Percentiles rank a stretch among this genome's conserved stretches.
These are phyloP conservation scores for Tetrapisispora nanseiensis DNA, from an alignment of 805 yeast species.

Conservation along the genomic window DNA sequence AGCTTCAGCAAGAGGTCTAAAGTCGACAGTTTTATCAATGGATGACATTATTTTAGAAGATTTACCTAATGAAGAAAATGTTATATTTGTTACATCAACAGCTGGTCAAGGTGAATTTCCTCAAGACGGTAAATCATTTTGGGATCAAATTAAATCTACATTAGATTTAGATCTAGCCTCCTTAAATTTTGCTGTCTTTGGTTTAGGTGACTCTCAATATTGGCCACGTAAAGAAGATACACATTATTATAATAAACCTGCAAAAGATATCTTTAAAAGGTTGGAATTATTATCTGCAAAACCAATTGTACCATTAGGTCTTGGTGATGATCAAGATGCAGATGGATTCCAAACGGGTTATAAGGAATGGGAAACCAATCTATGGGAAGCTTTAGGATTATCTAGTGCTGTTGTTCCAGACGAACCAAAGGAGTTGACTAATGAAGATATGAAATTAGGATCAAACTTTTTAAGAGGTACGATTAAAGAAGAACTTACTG, in stretches of 20 bases:
- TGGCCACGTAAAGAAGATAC: slow-evolving; percentile 97
- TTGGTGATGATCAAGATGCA: slow-evolving; percentile 96
- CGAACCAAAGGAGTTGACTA: slow-evolving; percentile 88
- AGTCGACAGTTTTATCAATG: slow-evolving; percentile 45
- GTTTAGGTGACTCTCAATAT: slow-evolving; percentile 87
- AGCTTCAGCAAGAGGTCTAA: slow-evolving; percentile 64
- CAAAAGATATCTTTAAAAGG: slow-evolving; percentile 58
- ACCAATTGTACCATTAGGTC: slow-evolving; percentile 63
- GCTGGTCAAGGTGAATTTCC: slow-evolving; percentile 97
- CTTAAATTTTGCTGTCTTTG: slow-evolving; percentile 64
- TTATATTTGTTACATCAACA: slow-evolving; percentile 76
- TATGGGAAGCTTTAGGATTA: slow-evolving; percentile 88
- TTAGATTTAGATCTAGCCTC: slow-evolving; percentile 56
- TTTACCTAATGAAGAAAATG: slow-evolving; percentile 47
- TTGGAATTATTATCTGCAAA: slow-evolving; percentile 64
- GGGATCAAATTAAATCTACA: slow-evolving; percentile 63
- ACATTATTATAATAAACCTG: slow-evolving; percentile 89
- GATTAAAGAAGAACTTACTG: slow-evolving; percentile 74
- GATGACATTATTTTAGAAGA: slow-evolving; percentile 68
- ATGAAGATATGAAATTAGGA: slow-evolving; percentile 87
- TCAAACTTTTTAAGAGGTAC: slow-evolving; percentile 89
- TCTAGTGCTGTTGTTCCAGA: slow-evolving; percentile 70
- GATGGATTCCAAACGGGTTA: slow-evolving; percentile 93
- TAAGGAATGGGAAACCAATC: slow-evolving; percentile 68
- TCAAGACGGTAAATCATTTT: slow-evolving; percentile 61